A percentile compares a stretch with the other conserved stretches of the same genome.
Conservation (phyloP, 2,329 filamentous ascomycete genomes). For the Pseudocercospora fuligena region DNA sequence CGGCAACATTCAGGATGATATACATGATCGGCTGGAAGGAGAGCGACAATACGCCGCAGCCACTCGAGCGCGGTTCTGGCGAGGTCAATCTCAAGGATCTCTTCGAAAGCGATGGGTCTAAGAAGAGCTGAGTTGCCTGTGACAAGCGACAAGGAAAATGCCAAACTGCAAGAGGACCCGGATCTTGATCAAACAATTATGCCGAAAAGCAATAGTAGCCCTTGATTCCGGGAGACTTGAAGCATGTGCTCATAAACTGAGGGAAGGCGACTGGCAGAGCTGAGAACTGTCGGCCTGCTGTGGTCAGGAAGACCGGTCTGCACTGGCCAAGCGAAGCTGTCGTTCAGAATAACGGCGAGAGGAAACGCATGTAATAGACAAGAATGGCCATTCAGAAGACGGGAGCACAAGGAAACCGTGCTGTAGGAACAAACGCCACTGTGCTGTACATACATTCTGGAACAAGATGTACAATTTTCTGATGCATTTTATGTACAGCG, state of each 20-base stretch:
- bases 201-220: not conserved
- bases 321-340: too few relatives aligned
- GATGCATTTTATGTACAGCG: too few relatives aligned
- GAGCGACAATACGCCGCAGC: slow-evolving; percentile 75
- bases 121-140: slow-evolving; percentile 11
- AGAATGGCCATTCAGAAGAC: not conserved
- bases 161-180: not conserved
- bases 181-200: not conserved
- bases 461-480: not conserved
- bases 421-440: not conserved
- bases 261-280: not conserved
- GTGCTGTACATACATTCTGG: not conserved
- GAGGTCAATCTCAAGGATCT: slow-evolving; percentile 89
- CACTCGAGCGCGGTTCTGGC: slow-evolving; percentile 81
- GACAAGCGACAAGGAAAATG: not conserved
- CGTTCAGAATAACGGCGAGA: too few relatives aligned
- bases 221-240: not conserved
- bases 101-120: slow-evolving; percentile 52
- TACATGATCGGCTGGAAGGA: slow-evolving; percentile 99
- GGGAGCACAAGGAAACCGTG: not conserved
- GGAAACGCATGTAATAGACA: not conserved
- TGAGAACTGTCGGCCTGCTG: not conserved
- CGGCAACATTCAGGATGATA: slow-evolving; percentile 92
- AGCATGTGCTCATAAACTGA: not conserved
- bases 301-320: too few relatives aligned